Evolutionary conservation across 345 rosid species (phyloP), one percentile per base, ranked within the genome.

Genomic region (Brassica nigra): DNA sequence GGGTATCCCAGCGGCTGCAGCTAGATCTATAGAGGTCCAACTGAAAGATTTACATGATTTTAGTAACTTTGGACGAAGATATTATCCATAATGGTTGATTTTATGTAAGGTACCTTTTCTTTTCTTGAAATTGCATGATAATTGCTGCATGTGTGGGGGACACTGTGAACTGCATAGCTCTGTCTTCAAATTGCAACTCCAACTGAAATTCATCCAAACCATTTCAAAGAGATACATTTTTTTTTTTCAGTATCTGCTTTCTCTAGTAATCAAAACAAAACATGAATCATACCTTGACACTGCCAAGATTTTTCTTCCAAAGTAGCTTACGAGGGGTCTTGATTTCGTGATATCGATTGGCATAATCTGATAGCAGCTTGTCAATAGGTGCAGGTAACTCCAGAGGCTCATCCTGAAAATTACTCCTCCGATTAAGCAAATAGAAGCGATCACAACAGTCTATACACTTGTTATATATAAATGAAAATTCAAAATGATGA

Each of bases 261-360:
- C 23, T 34, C 52, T 0, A 0, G 20, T 20, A 65, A 33, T 77
- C 61, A 3, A 39, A 71, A 59, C 71, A 68, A 68, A 68, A 44
- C 31, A 70, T 6, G 2, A 65, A 10, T 27, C 23, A 0, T 62
- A 91, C 99, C 98, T 91, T 91, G 78, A 95, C 98, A 30, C 88
- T 85, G 78, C 99, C 99, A 49, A 95, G 94, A 87, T 91, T 91
- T 88, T 95, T 93, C 93, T 90, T 93, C 99, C 99, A 95, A 33
- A 89, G 86, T 68, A 93, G 89, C 81, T 93, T 95, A 52, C 96
- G 96, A 78, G 99, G 99, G 75, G 97, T 93, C 86, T 93, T 95
- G 82, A 93, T 88, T 87, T 90, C 86, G 23, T 89, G 90, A 82
- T 86, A 95, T 77, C 89, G 83, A 76, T 84, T 84, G 18, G 98